Conservation (phyloP, 805 yeast species). For the Saccharomyces jurei region DNA sequence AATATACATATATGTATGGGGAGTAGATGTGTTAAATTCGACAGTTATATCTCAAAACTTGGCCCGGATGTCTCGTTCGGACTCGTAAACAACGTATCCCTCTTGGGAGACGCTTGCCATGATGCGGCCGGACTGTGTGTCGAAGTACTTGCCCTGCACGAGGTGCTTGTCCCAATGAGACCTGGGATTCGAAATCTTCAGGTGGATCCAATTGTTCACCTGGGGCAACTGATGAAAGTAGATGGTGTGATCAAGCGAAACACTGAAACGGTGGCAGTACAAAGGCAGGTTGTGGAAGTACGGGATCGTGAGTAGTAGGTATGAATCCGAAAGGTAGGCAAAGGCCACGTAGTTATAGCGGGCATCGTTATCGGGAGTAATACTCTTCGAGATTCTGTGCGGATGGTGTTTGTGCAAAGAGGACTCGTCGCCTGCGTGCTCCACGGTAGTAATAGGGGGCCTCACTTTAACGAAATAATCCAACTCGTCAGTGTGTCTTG, state of each 20-base stretch:
- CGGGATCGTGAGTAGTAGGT: constrained; percentile 44
- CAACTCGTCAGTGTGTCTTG: constrained; percentile 11
- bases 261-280: constrained; percentile 43
- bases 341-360: constrained; percentile 47
- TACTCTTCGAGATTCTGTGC: constrained; percentile 1
- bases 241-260: constrained; percentile 58
- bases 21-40: neutral
- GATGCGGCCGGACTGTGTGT: constrained; percentile 38
- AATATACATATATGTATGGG: neutral
- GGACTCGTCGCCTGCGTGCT: neutral
- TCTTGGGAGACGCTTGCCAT: constrained; percentile 61
- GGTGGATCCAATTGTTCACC: constrained; percentile 44
- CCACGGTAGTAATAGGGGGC: constrained; percentile 5
- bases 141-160: constrained; percentile 50
- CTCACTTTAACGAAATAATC: constrained; percentile 24
- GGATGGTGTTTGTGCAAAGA: neutral
- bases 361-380: constrained; percentile 18
- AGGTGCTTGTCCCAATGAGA: constrained; percentile 47
- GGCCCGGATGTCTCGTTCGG: constrained; percentile 14
- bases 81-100: constrained; percentile 37
- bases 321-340: constrained; percentile 53
- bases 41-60: constrained; percentile 7
- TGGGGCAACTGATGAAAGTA: constrained; percentile 48
- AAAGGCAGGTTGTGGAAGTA: constrained; percentile 42
- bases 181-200: constrained; percentile 41